phyloP scores from a whole-genome alignment of 2,329 filamentous ascomycete genomes.

The Cylindrodendrum hubeiense region DNA sequence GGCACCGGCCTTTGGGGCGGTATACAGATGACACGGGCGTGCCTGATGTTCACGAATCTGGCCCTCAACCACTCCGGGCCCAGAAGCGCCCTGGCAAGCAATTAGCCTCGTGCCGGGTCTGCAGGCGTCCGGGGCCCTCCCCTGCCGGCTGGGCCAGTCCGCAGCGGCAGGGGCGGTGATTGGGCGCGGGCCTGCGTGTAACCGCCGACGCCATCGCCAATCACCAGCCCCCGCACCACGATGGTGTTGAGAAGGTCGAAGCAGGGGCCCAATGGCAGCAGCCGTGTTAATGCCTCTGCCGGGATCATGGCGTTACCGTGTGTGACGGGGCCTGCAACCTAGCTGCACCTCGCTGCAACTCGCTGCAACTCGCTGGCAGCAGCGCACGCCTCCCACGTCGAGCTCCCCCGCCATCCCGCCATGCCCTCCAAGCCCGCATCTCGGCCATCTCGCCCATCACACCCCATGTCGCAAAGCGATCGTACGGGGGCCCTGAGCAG shows the following conservation, averaged over 20 bases:
- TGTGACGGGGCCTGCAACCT: slow-evolving; percentile 9
- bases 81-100: background rate
- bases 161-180: slow-evolving; percentile 47
- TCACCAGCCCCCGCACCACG: slow-evolving; percentile 41
- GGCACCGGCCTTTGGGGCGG: background rate
- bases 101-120: slow-evolving; percentile 10
- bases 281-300: background rate
- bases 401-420: background rate
- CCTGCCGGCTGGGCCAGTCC: slow-evolving; percentile 10
- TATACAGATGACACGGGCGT: background rate
- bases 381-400: background rate
- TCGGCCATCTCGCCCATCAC: background rate
- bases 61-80: background rate
- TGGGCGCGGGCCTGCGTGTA: slow-evolving; percentile 50
- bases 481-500: background rate
- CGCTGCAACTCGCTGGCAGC: background rate
- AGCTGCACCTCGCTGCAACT: background rate
- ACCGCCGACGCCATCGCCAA: slow-evolving; percentile 53
- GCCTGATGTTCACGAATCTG: background rate
- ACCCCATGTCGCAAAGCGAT: background rate
- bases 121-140: slow-evolving; percentile 1
- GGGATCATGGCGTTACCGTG: background rate
- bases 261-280: slow-evolving; percentile 2
- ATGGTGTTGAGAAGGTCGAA: slow-evolving; percentile 12
- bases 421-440: no score